These are phyloP conservation scores for Pharus latifolius DNA, from an alignment of 176 grass and related monocot genomes.

Conservation along the genomic window DNA sequence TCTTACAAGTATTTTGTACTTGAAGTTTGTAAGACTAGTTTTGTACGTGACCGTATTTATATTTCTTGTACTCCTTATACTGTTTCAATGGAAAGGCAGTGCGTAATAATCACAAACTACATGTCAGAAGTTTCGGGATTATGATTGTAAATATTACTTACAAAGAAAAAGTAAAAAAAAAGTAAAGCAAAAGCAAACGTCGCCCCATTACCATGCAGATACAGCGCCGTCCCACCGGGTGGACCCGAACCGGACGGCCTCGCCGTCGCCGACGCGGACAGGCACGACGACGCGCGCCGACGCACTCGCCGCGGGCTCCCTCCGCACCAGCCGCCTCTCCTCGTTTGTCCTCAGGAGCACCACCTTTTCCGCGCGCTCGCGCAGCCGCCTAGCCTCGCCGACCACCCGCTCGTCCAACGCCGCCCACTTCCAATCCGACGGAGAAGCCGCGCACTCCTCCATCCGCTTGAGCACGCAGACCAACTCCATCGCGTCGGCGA, in stretches of 20 bases:
- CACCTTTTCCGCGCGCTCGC: constrained; percentile 30
- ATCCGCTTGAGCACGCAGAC: constrained; percentile 45
- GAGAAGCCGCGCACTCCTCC: constrained; percentile 19
- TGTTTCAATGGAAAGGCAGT: too few species aligned
- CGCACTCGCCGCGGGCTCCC: constrained; percentile 20
- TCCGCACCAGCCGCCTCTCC: constrained; percentile 30
- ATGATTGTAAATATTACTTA: background rate
- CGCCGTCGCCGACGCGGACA: background rate
- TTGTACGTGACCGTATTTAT: too few species aligned
- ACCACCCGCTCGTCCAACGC: constrained; percentile 43
- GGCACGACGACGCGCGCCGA: constrained; percentile 30
- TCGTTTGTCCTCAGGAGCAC: constrained; percentile 31
- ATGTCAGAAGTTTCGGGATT: too few species aligned
- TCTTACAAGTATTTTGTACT: too few species aligned
- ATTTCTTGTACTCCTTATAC: too few species aligned
- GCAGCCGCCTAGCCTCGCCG: constrained; percentile 16
- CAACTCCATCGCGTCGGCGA: constrained; percentile 64
- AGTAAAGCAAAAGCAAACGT: background rate
- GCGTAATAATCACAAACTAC: too few species aligned
- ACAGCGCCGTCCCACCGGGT: constrained; percentile 27
- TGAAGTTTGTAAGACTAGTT: too few species aligned
- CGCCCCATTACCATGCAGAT: background rate
- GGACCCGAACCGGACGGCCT: constrained; percentile 40
- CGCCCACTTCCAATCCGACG: constrained; percentile 59
- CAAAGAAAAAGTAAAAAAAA: background rate